phyloP scores from a whole-genome alignment of 2,329 filamentous ascomycete species.

The Cladosporium halotolerans region DNA sequence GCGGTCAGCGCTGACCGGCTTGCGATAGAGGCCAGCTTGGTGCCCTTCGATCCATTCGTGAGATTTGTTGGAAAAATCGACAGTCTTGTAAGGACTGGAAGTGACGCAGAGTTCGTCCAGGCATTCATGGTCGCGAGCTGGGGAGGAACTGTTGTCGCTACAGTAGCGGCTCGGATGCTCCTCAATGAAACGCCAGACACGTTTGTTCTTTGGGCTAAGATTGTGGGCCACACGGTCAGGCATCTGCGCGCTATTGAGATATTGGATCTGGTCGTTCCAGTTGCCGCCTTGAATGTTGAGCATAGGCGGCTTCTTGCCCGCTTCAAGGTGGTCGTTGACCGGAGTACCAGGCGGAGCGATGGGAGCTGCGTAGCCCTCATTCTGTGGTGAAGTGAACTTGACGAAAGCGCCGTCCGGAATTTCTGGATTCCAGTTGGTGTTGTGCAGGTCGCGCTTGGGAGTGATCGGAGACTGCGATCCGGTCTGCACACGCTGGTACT shows the following conservation, averaged over 20 bases:
- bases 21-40: constrained; percentile 27
- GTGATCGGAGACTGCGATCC: constrained; percentile 12
- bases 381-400: constrained; percentile 5
- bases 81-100: constrained; percentile 11
- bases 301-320: not conserved
- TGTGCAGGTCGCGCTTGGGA: constrained; percentile 19
- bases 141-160: constrained; percentile 10
- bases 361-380: constrained; percentile 13
- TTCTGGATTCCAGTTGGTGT: constrained; percentile 18
- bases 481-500: not conserved
- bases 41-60: constrained; percentile 29
- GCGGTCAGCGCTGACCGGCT: constrained; percentile 21
- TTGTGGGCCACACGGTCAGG: constrained; percentile 23
- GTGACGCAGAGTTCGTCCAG: constrained; percentile 13
- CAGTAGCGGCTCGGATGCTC: constrained; percentile 18
- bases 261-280: not conserved
- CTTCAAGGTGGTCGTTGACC: constrained; percentile 8
- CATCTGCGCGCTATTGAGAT: constrained; percentile 10
- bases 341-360: constrained; percentile 25
- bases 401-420: constrained; percentile 13
- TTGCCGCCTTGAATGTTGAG: not conserved
- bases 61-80: constrained; percentile 23
- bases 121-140: constrained; percentile 14
- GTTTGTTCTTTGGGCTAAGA: constrained; percentile 26
- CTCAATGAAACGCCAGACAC: constrained; percentile 24